A percentile compares a stretch with the other conserved stretches of the same genome.
Evolutionary conservation across 768 basidiomycete genomes (phyloP).

Genomic region (Kwoniella heveanensis): DNA sequence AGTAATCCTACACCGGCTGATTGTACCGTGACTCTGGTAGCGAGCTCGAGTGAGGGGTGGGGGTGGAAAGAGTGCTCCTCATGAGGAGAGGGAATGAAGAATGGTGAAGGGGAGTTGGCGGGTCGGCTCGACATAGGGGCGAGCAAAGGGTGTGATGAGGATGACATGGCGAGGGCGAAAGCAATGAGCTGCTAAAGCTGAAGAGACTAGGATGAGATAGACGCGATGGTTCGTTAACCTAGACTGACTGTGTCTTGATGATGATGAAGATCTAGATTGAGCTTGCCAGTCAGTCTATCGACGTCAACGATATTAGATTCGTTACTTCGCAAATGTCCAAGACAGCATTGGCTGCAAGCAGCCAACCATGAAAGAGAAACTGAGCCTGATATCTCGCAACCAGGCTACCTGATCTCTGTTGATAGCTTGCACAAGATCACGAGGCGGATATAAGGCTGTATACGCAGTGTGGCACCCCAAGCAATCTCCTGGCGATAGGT

Average conservation of each 20-base stretch:
- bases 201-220: not conserved
- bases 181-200: too few relatives aligned
- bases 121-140: constrained; percentile 36
- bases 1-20: constrained; percentile 58
- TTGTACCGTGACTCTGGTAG: constrained; percentile 53
- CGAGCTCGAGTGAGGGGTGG: constrained; percentile 43
- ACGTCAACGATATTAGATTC: not conserved
- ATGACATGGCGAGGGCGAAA: constrained; percentile 24
- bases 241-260: not conserved
- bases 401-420: too few relatives aligned
- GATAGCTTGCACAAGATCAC: not conserved
- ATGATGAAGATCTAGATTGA: not conserved
- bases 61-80: constrained; percentile 49
- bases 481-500: too few relatives aligned
- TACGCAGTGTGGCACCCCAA: not conserved
- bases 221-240: not conserved
- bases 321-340: constrained; percentile 13
- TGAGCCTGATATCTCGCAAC: constrained; percentile 10
- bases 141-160: constrained; percentile 43
- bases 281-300: not conserved
- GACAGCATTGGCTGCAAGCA: constrained; percentile 26
- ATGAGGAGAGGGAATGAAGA: constrained; percentile 44
- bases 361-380: too few relatives aligned
- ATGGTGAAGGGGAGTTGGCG: constrained; percentile 25
- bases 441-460: not conserved